Conservation (phyloP, 1,139 yeast genomes). For the Taphrina sp. region DNA sequence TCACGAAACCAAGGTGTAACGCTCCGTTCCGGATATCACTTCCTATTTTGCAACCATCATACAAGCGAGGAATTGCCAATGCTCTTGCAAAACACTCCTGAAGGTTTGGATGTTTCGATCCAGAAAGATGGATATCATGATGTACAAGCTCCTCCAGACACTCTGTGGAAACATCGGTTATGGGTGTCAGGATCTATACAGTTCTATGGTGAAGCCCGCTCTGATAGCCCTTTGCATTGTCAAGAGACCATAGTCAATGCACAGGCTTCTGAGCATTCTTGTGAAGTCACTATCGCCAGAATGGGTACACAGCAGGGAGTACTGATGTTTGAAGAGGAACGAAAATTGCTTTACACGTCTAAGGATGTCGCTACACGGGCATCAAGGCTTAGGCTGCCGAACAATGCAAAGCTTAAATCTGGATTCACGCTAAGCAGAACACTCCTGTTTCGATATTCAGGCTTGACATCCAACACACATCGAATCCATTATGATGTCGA, state of each 20-base stretch:
- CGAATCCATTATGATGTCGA: constrained; percentile 67
- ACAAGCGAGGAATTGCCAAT: no score
- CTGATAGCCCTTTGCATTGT: neutral
- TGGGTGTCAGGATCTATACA: constrained; percentile 23
- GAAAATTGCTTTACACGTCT: constrained; percentile 8
- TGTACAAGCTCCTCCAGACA: constrained; percentile 24
- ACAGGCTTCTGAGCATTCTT: neutral
- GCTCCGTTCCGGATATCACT: constrained; percentile 26
- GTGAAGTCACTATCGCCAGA: constrained; percentile 4
- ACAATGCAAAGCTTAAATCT: no score
- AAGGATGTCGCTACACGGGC: neutral
- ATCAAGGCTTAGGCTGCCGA: neutral
- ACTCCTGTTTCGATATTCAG: constrained; percentile 61
- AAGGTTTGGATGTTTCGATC: no score
- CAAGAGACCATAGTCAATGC: neutral
- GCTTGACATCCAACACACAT: constrained; percentile 77
- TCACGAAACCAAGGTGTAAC: no score
- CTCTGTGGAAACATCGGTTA: constrained; percentile 8
- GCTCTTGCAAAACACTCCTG: no score
- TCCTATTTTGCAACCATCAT: constrained; percentile 22
- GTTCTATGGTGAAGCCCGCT: neutral
- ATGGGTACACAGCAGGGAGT: neutral
- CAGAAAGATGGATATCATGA: constrained; percentile 26
- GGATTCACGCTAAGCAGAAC: constrained; percentile 43
- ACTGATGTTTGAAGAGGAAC: neutral